Conservation (phyloP, 192 early-diverging fungal species). For the Backusella liffmaniae region DNA sequence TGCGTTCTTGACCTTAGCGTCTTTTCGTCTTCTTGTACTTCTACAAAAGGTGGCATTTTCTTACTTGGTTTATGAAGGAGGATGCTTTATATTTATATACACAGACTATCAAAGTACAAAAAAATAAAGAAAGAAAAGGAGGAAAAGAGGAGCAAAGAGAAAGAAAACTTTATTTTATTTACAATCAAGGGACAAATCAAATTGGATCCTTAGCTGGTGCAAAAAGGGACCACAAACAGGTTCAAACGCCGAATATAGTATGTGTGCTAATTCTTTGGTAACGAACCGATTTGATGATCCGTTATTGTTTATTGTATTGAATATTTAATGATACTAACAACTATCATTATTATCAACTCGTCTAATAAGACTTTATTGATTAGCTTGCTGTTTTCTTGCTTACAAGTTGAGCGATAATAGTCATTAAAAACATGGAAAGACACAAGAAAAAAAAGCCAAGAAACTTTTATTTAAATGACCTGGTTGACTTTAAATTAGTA, state of each 20-base stretch:
- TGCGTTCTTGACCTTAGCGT: background rate
- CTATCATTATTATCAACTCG: too few species aligned
- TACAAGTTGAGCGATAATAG: too few species aligned
- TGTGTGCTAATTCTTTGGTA: background rate
- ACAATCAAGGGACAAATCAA: constrained; percentile 1
- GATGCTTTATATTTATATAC: background rate
- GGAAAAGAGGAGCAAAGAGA: background rate
- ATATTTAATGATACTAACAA: too few species aligned
- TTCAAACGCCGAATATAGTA: background rate
- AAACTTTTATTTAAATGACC: background rate
- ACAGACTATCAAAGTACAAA: background rate
- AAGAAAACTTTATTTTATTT: background rate
- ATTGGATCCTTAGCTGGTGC: background rate
- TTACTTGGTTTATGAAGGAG: background rate
- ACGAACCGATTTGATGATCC: background rate
- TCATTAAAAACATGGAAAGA: too few species aligned
- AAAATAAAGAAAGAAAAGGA: background rate
- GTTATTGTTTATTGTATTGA: too few species aligned
- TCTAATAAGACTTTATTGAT: too few species aligned
- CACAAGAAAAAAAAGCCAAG: background rate
- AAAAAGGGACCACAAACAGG: background rate
- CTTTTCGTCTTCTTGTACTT: constrained; percentile 7
- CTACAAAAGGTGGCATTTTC: constrained; percentile 33
- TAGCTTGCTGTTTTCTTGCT: too few species aligned
- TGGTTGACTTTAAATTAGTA: background rate